phyloP scores from a whole-genome alignment of 306 rosid genomes.

The Pyrus communis region DNA sequence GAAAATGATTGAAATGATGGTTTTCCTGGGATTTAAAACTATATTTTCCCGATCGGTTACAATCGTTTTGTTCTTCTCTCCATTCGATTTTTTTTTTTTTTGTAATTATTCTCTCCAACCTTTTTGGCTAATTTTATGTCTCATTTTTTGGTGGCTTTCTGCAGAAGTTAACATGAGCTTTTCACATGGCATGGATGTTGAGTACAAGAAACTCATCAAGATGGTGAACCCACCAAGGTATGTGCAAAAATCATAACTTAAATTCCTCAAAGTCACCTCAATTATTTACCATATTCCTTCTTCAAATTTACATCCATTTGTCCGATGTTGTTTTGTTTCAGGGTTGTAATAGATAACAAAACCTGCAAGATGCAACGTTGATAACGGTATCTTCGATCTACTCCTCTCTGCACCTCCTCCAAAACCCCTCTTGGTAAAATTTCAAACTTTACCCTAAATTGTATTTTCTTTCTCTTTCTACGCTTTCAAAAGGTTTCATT shows the following conservation, averaged over 20 bases:
- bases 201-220: slow-evolving; percentile 71
- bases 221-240: slow-evolving; percentile 85
- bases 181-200: slow-evolving; percentile 75
- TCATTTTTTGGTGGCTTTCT: neutral
- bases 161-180: slow-evolving; percentile 69
- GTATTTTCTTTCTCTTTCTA: too few species aligned
- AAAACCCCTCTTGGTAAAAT: too few species aligned
- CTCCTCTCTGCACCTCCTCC: too few species aligned
- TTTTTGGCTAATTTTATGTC: slow-evolving; percentile 13
- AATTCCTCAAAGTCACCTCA: neutral
- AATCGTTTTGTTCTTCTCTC: neutral
- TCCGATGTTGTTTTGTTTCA: slow-evolving; percentile 29
- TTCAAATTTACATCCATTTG: slow-evolving; percentile 19
- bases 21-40: slow-evolving; percentile 5
- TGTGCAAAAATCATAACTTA: neutral
- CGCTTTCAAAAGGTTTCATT: too few species aligned
- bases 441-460: too few species aligned
- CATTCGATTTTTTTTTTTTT: slow-evolving; percentile 38
- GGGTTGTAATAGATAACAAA: slow-evolving; percentile 87
- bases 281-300: neutral
- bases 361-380: slow-evolving; percentile 72
- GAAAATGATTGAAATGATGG: neutral
- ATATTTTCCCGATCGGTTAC: neutral
- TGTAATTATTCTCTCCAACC: slow-evolving; percentile 27
- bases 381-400: slow-evolving; percentile 40